Base-by-base conservation (phyloP, 1,139 yeast genomes). In the Hansenula anomala region DNA sequence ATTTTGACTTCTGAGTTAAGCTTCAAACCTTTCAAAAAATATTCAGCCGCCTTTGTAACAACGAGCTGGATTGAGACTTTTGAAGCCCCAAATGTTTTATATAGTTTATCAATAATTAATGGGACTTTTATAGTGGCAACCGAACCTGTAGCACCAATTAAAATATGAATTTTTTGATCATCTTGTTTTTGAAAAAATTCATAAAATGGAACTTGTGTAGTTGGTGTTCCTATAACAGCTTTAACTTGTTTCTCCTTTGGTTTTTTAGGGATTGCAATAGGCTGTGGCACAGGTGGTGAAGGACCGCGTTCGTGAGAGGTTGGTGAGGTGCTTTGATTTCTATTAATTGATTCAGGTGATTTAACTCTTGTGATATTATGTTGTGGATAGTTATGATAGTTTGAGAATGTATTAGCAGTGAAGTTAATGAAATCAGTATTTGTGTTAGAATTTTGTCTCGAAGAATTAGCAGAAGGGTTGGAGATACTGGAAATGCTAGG, bases 111-210 rank as follows among this genome's bases (percentile, higher is more conserved):
- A 48, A 89, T 84, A 33, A 89, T 85, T 49, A 84, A 61, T 0
- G 96, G 96, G 26, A 92, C 83, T 58, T 92, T 92, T 44, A 90
- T 88, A 3, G 97, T 87, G 6, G 98, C 98, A 6, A 92, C 97
- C 1, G 96, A 85, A 1, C 98, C 99, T 1, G 97, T 88, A 27
- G 95, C 95, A 16, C 95, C 97, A 32, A 92, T 68, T 41, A 92
- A 67, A 30, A 92, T 81, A 60, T 92, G 97, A 41, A 87, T 71
- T 56, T 89, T 89, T 29, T 80, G 80, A 56, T 84, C 94, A 55
- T 84, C 92, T 52, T 80, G 80, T 51, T 78, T 79, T 37, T 76
- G 72, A 41, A 84, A 67, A 55, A 77, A 83, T 49, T 82, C 80
- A 34, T 82, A 82, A 54, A 84, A 84, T 16, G 90, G 90, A 2